Conservation (phyloP, 2,329 filamentous ascomycete species). For the Geoglossum cookeanum region DNA sequence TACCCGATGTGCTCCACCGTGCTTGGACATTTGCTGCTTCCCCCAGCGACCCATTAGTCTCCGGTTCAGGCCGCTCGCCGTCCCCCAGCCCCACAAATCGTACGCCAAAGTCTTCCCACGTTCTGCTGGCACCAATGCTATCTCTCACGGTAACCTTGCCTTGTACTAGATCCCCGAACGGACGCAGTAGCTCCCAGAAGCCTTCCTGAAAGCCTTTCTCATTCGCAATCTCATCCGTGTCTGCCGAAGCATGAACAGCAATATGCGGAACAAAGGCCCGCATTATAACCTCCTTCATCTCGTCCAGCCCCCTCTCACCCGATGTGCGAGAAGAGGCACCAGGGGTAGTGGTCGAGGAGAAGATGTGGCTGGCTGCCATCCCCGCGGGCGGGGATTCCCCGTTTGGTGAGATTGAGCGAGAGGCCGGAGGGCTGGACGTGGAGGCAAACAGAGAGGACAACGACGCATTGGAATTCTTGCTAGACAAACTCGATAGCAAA, state of each 20-base stretch:
- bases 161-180: slow-evolving; percentile 73
- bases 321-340: slow-evolving; percentile 9
- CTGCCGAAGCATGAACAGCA: slow-evolving; percentile 66
- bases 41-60: slow-evolving; percentile 9
- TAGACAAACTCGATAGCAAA: slow-evolving; percentile 38
- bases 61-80: slow-evolving; percentile 10
- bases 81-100: slow-evolving; percentile 41
- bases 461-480: slow-evolving; percentile 32
- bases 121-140: slow-evolving; percentile 64
- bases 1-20: slow-evolving; percentile 13
- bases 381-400: background rate
- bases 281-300: slow-evolving; percentile 47
- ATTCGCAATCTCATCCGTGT: slow-evolving; percentile 61
- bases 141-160: slow-evolving; percentile 84
- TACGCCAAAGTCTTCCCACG: slow-evolving; percentile 78
- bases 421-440: slow-evolving; percentile 25
- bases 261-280: slow-evolving; percentile 80
- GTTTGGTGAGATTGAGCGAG: slow-evolving; percentile 22
- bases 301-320: slow-evolving; percentile 28
- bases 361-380: background rate
- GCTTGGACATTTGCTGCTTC: slow-evolving; percentile 11
- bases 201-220: slow-evolving; percentile 74
- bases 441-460: slow-evolving; percentile 33
- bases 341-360: background rate
- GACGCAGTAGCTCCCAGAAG: slow-evolving; percentile 67